Percentiles rank a stretch among this genome's conserved stretches.
These are phyloP conservation scores for Themeda triandra DNA, from an alignment of 176 grass and related monocot genomes.

Conservation along the genomic window DNA sequence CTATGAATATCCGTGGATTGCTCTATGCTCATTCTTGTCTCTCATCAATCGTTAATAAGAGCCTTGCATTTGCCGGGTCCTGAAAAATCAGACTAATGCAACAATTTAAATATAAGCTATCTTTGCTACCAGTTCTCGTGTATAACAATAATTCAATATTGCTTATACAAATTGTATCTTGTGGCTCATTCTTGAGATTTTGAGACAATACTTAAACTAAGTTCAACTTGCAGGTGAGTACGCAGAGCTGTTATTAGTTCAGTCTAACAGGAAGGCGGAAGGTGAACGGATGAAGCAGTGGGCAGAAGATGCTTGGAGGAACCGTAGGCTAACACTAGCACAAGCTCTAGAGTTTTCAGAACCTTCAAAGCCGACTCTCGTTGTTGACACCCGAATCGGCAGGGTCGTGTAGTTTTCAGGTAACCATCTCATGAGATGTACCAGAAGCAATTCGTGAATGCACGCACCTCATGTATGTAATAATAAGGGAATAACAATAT, in stretches of 20 bases:
- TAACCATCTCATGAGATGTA: neutral
- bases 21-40: neutral
- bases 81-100: neutral
- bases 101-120: neutral
- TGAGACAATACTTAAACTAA: constrained; percentile 16
- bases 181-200: neutral
- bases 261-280: constrained; percentile 80
- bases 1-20: neutral
- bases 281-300: constrained; percentile 85
- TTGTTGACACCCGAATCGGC: constrained; percentile 70
- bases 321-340: constrained; percentile 60
- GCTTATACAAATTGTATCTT: neutral
- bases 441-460: neutral
- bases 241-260: constrained; percentile 71
- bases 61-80: neutral
- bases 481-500: too few relatives aligned
- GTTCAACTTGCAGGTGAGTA: constrained; percentile 67
- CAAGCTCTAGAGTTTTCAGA: constrained; percentile 66
- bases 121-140: neutral
- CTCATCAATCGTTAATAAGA: neutral
- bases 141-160: neutral
- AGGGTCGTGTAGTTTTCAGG: constrained; percentile 51
- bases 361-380: constrained; percentile 41
- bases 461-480: neutral
- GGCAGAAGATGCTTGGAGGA: constrained; percentile 72